Evolutionary conservation across 305 asterid genomes (phyloP).

Genomic region (Rubia peregrina): DNA sequence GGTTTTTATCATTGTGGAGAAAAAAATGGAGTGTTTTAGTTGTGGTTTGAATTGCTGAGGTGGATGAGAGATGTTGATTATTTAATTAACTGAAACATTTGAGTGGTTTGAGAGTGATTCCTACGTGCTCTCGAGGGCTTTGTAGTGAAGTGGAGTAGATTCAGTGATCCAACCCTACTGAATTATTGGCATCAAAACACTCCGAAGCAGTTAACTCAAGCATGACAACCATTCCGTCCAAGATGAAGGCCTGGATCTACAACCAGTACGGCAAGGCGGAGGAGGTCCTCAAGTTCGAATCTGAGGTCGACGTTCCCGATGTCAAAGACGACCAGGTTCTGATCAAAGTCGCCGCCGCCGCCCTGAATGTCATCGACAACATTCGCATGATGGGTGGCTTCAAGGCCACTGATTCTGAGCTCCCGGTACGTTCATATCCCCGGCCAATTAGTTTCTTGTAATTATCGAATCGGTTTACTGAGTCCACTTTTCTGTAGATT

Average conservation of each 20-base stretch:
- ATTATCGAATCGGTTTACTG: neutral
- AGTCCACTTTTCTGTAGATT: slow-evolving; percentile 31
- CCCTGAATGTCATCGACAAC: slow-evolving; percentile 73
- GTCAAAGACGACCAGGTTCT: slow-evolving; percentile 67
- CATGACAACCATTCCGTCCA: slow-evolving; percentile 21
- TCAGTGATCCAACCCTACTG: neutral
- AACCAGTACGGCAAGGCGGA: slow-evolving; percentile 53
- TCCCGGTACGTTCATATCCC: slow-evolving; percentile 37
- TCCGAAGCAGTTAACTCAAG: neutral
- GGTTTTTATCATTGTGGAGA: too few relatives aligned
- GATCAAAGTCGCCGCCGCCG: slow-evolving; percentile 79
- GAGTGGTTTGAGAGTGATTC: too few relatives aligned
- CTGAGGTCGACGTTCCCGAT: slow-evolving; percentile 51
- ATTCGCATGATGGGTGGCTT: slow-evolving; percentile 62
- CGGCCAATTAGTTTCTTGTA: neutral
- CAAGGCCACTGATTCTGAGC: slow-evolving; percentile 72
- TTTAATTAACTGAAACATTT: too few relatives aligned
- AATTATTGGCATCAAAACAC: neutral
- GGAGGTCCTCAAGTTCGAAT: slow-evolving; percentile 59
- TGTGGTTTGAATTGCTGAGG: too few relatives aligned
- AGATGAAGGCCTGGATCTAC: slow-evolving; percentile 82
- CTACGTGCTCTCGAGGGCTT: neutral
- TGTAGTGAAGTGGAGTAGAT: neutral
- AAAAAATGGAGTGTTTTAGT: too few relatives aligned
- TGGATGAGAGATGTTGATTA: too few relatives aligned